Conservation (phyloP, 2,329 filamentous ascomycete genomes). For the Cladophialophora bantiana region DNA sequence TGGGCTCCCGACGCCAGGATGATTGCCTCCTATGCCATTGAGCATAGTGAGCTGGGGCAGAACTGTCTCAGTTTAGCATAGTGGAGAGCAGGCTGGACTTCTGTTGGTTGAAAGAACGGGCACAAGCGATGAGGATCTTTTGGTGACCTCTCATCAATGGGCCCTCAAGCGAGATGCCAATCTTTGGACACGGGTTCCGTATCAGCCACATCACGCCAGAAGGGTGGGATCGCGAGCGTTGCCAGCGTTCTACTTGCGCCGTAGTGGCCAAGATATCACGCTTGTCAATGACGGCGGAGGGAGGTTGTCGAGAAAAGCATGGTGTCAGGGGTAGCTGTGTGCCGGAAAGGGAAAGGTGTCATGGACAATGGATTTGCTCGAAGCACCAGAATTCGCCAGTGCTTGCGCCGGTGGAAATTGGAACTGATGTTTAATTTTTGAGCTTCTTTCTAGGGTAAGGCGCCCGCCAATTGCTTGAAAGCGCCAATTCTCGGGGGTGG, state of each 20-base stretch:
- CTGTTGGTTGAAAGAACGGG: constrained; percentile 3
- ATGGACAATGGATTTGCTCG: constrained; percentile 6
- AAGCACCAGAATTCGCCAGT: constrained; percentile 20
- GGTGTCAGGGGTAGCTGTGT: constrained; percentile 23
- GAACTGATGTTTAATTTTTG: constrained; percentile 22
- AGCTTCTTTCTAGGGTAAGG: constrained; percentile 9
- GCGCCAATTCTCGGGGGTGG: constrained; percentile 22
- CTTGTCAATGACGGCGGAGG: not conserved
- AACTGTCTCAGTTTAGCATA: constrained; percentile 32
- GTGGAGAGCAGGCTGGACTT: constrained; percentile 16
- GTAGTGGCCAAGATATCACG: not conserved
- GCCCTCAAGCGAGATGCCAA: constrained; percentile 20
- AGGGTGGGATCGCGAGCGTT: not conserved
- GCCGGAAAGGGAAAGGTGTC: constrained; percentile 10
- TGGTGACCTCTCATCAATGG: constrained; percentile 7
- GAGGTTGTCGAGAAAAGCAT: constrained; percentile 10
- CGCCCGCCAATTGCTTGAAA: constrained; percentile 19
- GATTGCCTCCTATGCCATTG: constrained; percentile 7
- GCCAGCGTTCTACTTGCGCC: not conserved
- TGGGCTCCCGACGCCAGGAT: constrained; percentile 15
- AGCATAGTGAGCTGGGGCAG: constrained; percentile 11
- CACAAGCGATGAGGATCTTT: constrained; percentile 18
- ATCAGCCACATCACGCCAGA: constrained; percentile 17
- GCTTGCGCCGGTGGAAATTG: constrained; percentile 34
- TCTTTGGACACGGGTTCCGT: constrained; percentile 27